Percentiles rank a stretch among this genome's conserved stretches.
Evolutionary conservation across 257 asterid genomes (phyloP).

Genomic region (Asclepias syriaca): DNA sequence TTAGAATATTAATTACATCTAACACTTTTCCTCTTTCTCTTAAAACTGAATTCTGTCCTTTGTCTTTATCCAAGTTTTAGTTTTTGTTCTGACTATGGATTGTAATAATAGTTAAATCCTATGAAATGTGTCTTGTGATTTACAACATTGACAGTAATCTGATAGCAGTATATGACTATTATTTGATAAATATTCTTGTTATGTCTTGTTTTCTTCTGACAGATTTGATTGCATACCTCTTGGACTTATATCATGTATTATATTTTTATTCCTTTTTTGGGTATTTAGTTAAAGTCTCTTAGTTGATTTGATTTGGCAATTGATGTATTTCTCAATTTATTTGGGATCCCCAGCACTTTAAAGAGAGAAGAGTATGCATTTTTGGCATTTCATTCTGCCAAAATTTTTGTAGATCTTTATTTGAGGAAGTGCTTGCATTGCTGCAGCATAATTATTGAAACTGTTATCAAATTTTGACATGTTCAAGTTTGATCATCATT

Average conservation of each 20-base stretch:
- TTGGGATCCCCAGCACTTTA: no score
- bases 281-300: neutral
- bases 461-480: no score
- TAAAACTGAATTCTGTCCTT: neutral
- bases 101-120: neutral
- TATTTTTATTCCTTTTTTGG: neutral
- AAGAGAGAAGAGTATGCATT: no score
- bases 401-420: no score
- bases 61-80: neutral
- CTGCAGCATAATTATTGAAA: no score
- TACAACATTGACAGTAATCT: no score
- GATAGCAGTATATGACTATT: neutral
- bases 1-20: neutral
- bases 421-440: no score
- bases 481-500: no score
- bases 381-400: no score
- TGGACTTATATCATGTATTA: neutral
- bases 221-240: neutral
- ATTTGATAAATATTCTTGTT: neutral
- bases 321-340: no score
- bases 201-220: neutral
- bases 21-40: neutral
- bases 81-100: neutral
- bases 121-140: neutral
- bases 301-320: no score